phyloP scores from a whole-genome alignment of 2,329 filamentous ascomycete genomes.

The Venturiaceae sp. region DNA sequence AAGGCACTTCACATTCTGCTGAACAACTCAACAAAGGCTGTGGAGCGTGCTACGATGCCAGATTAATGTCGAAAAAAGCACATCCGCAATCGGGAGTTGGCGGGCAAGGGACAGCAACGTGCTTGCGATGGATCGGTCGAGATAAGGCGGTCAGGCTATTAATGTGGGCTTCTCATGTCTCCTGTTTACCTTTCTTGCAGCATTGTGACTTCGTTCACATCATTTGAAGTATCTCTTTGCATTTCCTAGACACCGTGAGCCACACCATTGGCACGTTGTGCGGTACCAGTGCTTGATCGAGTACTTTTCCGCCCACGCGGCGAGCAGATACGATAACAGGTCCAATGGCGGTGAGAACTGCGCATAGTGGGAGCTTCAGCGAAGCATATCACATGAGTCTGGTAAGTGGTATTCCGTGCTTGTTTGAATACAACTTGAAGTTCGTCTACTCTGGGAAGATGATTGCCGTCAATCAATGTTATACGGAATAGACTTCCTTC shows the following conservation, averaged over 20 bases:
- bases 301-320: not conserved
- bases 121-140: not conserved
- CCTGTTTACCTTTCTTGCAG: not conserved
- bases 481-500: not conserved
- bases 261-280: not conserved
- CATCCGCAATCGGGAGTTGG: not conserved
- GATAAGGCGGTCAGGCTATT: not conserved
- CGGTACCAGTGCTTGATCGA: not conserved
- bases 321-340: not conserved
- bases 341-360: not conserved
- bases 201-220: not conserved
- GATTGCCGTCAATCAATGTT: not conserved
- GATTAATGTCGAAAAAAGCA: not conserved
- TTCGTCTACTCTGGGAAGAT: not conserved
- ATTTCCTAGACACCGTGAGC: not conserved
- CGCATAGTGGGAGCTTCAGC: not conserved
- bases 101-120: not conserved
- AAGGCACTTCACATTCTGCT: not conserved
- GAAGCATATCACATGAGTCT: not conserved
- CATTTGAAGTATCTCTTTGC: not conserved
- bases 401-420: not conserved
- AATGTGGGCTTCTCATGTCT: not conserved
- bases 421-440: too few relatives aligned
- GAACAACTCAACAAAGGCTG: not conserved
- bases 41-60: not conserved